Evolutionary conservation across 2,329 filamentous ascomycete genomes (phyloP).

Genomic region (Fusarium pilosicola): DNA sequence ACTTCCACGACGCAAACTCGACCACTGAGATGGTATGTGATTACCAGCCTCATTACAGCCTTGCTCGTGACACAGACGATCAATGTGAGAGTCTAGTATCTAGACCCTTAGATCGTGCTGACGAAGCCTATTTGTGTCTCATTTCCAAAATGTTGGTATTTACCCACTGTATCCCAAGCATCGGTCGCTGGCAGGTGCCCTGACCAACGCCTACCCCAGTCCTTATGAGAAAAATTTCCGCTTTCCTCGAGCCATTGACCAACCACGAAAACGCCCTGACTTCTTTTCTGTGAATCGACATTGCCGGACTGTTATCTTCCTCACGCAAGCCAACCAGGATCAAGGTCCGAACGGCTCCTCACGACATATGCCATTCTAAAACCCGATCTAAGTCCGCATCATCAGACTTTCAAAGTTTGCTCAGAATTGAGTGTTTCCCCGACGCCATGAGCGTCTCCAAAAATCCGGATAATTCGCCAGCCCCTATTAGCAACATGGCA

Average conservation of each 20-base stretch:
- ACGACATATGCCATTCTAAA: constrained; percentile 32
- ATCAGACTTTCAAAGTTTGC: not conserved
- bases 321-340: constrained; percentile 31
- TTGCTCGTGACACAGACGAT: not conserved
- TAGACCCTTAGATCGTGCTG: not conserved
- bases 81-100: not conserved
- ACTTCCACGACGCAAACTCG: not conserved
- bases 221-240: constrained; percentile 34
- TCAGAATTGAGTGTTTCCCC: constrained; percentile 11
- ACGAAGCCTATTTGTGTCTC: constrained; percentile 2
- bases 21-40: not conserved
- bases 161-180: constrained; percentile 23
- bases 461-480: constrained; percentile 21
- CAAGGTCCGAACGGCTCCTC: constrained; percentile 31
- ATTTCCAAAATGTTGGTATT: not conserved
- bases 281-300: constrained; percentile 13
- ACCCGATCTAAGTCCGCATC: constrained; percentile 32
- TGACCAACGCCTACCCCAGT: constrained; percentile 23
- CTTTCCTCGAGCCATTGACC: constrained; percentile 28
- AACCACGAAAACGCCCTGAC: constrained; percentile 9
- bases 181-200: constrained; percentile 29
- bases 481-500: constrained; percentile 10
- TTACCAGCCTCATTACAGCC: constrained; percentile 6
- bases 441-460: constrained; percentile 18
- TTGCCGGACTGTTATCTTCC: not conserved